Percentiles rank a stretch among this genome's conserved stretches.
Evolutionary conservation across 169 alveolate genomes (phyloP).

Genomic region (Plasmodium vivax): DNA sequence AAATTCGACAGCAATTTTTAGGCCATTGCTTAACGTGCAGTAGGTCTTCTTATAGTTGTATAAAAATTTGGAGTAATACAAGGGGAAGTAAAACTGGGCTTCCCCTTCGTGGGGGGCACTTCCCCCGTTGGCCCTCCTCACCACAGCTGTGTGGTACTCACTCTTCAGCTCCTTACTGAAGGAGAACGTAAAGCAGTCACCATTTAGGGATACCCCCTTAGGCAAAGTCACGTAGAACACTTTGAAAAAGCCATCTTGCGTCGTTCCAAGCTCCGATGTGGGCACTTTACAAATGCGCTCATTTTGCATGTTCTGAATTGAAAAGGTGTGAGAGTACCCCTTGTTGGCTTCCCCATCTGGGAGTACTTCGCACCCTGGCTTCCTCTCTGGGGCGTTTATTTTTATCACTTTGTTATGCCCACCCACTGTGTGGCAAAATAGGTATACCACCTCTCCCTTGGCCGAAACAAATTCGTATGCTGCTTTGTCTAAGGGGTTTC

Average conservation of each 20-base stretch:
- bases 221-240: conserved; percentile 7
- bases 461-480: background rate
- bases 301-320: background rate
- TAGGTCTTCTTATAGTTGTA: background rate
- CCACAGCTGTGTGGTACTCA: background rate
- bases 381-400: conserved; percentile 8
- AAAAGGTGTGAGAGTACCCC: conserved; percentile 12
- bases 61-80: background rate
- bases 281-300: background rate
- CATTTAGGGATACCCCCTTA: background rate
- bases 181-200: background rate
- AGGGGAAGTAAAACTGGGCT: conserved; percentile 6
- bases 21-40: background rate
- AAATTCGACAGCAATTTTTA: background rate
- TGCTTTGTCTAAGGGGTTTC: background rate
- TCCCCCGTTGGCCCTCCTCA: background rate
- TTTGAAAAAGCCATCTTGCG: conserved; percentile 12
- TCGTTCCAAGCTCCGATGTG: background rate
- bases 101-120: background rate
- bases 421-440: background rate
- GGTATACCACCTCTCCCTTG: background rate
- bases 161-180: background rate
- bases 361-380: conserved; percentile 19
- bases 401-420: background rate
- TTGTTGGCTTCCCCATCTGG: background rate